A percentile compares a stretch with the other conserved stretches of the same genome.
Conservation (phyloP, 2,329 filamentous ascomycete genomes). For the Pseudocercospora fijiensis region DNA sequence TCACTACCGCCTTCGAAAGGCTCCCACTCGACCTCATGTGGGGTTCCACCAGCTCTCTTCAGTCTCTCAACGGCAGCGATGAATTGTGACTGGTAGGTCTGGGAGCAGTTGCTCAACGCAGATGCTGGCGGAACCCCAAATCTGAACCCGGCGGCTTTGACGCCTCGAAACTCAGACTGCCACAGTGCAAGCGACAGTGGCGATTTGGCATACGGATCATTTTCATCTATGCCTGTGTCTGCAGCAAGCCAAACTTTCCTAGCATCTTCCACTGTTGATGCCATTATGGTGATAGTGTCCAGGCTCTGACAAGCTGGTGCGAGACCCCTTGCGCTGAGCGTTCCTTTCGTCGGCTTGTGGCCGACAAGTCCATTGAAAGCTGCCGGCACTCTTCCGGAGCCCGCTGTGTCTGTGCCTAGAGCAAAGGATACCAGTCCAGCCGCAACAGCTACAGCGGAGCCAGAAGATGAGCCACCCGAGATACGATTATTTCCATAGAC, state of each 20-base stretch:
- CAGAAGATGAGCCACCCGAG: constrained; percentile 58
- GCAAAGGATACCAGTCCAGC: constrained; percentile 56
- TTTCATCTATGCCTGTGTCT: constrained; percentile 48
- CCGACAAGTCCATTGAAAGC: constrained; percentile 57
- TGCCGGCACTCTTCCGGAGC: constrained; percentile 54
- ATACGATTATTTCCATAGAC: constrained; percentile 53
- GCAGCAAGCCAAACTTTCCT: constrained; percentile 51
- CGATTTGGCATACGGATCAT: constrained; percentile 55
- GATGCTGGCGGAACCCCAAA: constrained; percentile 51
- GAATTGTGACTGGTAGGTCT: constrained; percentile 46
- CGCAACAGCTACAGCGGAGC: constrained; percentile 56
- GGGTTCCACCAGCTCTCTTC: constrained; percentile 44
- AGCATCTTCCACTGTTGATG: constrained; percentile 51
- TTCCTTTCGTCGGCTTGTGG: constrained; percentile 52
- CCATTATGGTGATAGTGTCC: constrained; percentile 58
- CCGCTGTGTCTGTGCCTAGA: constrained; percentile 58
- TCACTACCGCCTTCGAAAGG: constrained; percentile 54
- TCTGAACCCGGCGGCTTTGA: constrained; percentile 44
- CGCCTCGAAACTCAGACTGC: constrained; percentile 37
- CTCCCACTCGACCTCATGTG: constrained; percentile 50
- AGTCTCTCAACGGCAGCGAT: constrained; percentile 43
- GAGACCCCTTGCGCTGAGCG: constrained; percentile 51
- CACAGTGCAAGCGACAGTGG: constrained; percentile 37
- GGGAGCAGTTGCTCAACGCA: constrained; percentile 46
- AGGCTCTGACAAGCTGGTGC: constrained; percentile 58